Evolutionary conservation across 768 basidiomycete genomes (phyloP), one percentile per base, ranked within the genome.

Genomic region (Termitomyces sp.): DNA sequence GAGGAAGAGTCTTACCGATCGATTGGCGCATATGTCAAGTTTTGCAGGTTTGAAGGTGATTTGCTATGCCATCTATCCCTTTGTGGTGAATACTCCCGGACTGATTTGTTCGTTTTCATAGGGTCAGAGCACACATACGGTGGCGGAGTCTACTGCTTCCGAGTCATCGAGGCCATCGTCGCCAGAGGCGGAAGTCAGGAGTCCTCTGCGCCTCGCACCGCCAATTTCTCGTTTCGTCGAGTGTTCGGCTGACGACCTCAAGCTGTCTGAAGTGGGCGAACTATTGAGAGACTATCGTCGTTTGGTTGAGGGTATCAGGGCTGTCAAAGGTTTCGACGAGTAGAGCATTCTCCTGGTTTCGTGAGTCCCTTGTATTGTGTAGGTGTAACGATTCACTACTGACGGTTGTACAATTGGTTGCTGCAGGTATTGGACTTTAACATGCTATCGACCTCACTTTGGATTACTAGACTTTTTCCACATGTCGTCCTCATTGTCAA

Each of bases 241-340:
- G 46, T 86, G 86, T 58, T 73, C 80, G 0, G 80, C 83, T 44
- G 89, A 86, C 50, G 96, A 98, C 57, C 68, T 98, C 51, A 80
- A 78, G 50, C 70, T 98, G 23, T 83, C 86, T 0, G 96, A 99
- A 60, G 84, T 98, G 1, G 83, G 77, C 0, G 83, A 88, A 59
- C 74, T 99, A 40, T 71, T 98, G 65, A 71, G 75, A 31, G 95
- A 97, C 59, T 98, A 97, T 68, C 81, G 82, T 59, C 74, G 88
- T 41, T 66, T 97, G 49, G 94, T 85, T 9, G 88, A 90, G 40
- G 84, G 78, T 16, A 72, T 94, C 32, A 72, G 80, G 25, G 75
- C 72, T 20, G 70, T 79, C 49, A 84, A 83, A 18, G 88, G 85
- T 5, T 88, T 88, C 64, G 71, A 72, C 20, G 72, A 70, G 53